These are phyloP conservation scores for Podospora fimiseda DNA, from an alignment of 495 filamentous ascomycete genomes.

Conservation along the genomic window DNA sequence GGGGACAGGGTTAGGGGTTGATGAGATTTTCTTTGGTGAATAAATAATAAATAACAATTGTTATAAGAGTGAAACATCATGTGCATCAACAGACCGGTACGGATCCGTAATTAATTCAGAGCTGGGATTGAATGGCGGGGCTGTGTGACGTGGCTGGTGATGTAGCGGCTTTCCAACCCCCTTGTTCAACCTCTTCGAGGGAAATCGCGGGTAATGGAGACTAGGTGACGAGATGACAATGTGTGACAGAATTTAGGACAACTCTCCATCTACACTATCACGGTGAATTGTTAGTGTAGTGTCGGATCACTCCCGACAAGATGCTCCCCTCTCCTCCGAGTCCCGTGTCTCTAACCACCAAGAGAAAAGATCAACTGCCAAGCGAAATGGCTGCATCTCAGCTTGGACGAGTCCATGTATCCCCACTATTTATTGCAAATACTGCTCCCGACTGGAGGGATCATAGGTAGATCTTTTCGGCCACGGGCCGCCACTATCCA, in stretches of 20 bases:
- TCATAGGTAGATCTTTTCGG: slow-evolving; percentile 8
- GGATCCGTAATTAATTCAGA: too few species aligned
- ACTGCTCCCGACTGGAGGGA: not conserved
- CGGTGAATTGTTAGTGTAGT: too few species aligned
- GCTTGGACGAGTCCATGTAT: not conserved
- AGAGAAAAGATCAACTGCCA: not conserved
- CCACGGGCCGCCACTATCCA: not conserved
- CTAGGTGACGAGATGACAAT: too few species aligned
- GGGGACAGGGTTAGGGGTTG: not conserved
- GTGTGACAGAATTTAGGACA: too few species aligned
- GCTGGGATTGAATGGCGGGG: not conserved
- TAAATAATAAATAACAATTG: too few species aligned
- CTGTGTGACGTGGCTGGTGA: not conserved
- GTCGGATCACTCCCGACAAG: too few species aligned
- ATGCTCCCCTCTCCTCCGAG: too few species aligned
- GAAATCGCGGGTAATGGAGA: too few species aligned
- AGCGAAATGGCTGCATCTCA: not conserved
- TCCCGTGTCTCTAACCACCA: not conserved
- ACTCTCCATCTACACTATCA: too few species aligned
- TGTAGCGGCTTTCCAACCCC: not conserved
- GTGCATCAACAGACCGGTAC: too few species aligned
- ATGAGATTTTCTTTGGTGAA: not conserved
- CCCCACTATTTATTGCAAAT: not conserved
- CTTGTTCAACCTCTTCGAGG: not conserved
- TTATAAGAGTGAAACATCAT: too few species aligned